Evolutionary conservation across 106 monocot species (phyloP), one percentile per base, ranked within the genome.

Genomic region (Ottelia alismoides): DNA sequence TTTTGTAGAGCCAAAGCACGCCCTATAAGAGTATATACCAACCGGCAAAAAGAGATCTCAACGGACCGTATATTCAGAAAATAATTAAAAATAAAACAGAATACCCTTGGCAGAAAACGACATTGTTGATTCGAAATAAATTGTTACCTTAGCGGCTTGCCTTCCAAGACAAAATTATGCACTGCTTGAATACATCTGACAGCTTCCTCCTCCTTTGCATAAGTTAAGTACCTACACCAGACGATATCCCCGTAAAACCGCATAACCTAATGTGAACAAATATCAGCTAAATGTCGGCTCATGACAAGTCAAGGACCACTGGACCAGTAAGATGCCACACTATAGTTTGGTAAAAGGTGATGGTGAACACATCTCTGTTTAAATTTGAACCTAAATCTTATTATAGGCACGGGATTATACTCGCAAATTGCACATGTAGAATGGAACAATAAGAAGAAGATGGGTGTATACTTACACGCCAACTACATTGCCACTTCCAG

Each of bases 121-220:
- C 3, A 14, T 11, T 27, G 22, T 27, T 30, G 7, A 47, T 46
- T 17, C n/a, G 22, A 1, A 18, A 9, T n/a, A n/a, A 27, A 60
- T 45, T 21, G 47, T 51, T 78, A 96, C 94, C 84, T 84, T 58
- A 96, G 71, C 11, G 81, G 63, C 85, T 85, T 88, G 52, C 79
- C 61, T 20, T 63, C 66, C 23, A 66, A 57, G 3, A 48, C 27
- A 70, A 64, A 53, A 66, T 66, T 60, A 48, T 73, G 27, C 26
- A 30, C 22, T 19, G 61, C 66, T 60, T 53, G 87, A 63, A 93
- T 93, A 76, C 93, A 93, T 61, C 84, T 61, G 62, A 88, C 59
- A 27, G 94, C 94, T 62, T 96, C 94, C 21, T 88, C 94, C 68
- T 96, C 94, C 62, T 70, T 88, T 5, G 76, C 63, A 74, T 85